Conservation (phyloP, 108 stramenopile genomes). For the Parmales sp. region DNA sequence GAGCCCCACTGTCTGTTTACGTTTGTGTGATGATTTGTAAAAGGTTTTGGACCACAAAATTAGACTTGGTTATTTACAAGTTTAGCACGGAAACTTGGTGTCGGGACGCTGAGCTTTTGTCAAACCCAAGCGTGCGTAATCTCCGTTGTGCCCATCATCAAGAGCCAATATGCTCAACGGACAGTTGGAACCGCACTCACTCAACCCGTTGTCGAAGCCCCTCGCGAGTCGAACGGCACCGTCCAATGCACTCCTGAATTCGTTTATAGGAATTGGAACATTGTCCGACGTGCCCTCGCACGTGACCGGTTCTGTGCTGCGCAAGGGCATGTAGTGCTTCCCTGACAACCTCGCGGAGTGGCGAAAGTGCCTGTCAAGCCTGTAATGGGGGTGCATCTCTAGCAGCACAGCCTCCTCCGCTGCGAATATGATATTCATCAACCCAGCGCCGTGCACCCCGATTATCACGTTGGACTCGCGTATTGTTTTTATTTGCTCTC, state of each 20-base stretch:
- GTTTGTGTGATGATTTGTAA: too few relatives aligned
- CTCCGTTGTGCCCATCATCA: neutral
- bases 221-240: slow-evolving; percentile 19
- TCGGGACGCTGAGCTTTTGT: neutral
- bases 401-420: slow-evolving; percentile 24
- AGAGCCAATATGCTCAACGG: slow-evolving; percentile 9
- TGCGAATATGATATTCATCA: slow-evolving; percentile 25
- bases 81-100: slow-evolving; percentile 3
- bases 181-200: slow-evolving; percentile 23
- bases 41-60: too few relatives aligned
- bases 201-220: slow-evolving; percentile 18
- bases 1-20: too few relatives aligned
- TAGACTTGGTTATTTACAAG: too few relatives aligned
- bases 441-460: slow-evolving; percentile 23
- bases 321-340: slow-evolving; percentile 22
- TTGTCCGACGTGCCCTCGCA: slow-evolving; percentile 18
- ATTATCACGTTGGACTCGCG: slow-evolving; percentile 18
- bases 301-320: slow-evolving; percentile 5
- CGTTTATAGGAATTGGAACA: slow-evolving; percentile 10
- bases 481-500: slow-evolving; percentile 13
- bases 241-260: slow-evolving; percentile 16
- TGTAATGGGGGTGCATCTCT: slow-evolving; percentile 26
- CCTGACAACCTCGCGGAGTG: slow-evolving; percentile 17
- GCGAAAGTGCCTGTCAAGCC: slow-evolving; percentile 22
- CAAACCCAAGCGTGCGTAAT: neutral